A percentile compares a stretch with the other conserved stretches of the same genome.
These are phyloP conservation scores for Verticillium klebahnii DNA, from an alignment of 2,329 filamentous ascomycete genomes.

Conservation along the genomic window DNA sequence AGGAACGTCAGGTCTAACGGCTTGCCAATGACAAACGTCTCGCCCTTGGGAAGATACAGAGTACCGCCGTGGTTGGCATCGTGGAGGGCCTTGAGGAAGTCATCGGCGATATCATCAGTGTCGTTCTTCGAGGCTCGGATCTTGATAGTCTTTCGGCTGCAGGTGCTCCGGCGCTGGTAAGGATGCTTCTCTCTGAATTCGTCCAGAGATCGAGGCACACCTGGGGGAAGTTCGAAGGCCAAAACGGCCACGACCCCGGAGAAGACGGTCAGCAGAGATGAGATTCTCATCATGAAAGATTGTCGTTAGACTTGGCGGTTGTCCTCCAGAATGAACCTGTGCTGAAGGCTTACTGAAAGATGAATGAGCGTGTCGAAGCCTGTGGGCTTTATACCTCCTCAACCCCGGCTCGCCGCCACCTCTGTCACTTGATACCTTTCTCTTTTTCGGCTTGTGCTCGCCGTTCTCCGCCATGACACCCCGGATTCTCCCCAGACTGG, in stretches of 20 bases:
- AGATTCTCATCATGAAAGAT: constrained; percentile 14
- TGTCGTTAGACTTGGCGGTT: background rate
- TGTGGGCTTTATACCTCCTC: background rate
- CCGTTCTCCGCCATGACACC: background rate
- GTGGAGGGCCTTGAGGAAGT: constrained; percentile 49
- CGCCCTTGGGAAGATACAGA: constrained; percentile 45
- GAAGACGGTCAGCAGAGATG: constrained; percentile 9
- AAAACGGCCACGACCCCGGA: constrained; percentile 19
- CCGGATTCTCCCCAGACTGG: background rate
- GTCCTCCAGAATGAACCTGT: background rate
- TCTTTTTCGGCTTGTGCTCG: background rate
- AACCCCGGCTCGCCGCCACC: too few relatives aligned
- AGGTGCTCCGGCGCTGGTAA: constrained; percentile 18
- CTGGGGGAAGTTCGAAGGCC: constrained; percentile 21
- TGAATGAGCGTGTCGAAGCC: background rate
- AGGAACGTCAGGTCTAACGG: constrained; percentile 55
- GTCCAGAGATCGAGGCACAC: constrained; percentile 26
- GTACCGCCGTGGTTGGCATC: constrained; percentile 56
- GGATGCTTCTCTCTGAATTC: constrained; percentile 35
- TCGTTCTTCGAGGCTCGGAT: constrained; percentile 49
- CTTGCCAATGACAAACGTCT: constrained; percentile 54
- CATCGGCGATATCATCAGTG: constrained; percentile 50
- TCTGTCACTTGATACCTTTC: background rate
- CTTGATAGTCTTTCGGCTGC: constrained; percentile 30
- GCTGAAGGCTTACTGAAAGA: background rate